Conservation (phyloP, 176 grass and related monocot genomes). For the Oryza glaberrima region DNA sequence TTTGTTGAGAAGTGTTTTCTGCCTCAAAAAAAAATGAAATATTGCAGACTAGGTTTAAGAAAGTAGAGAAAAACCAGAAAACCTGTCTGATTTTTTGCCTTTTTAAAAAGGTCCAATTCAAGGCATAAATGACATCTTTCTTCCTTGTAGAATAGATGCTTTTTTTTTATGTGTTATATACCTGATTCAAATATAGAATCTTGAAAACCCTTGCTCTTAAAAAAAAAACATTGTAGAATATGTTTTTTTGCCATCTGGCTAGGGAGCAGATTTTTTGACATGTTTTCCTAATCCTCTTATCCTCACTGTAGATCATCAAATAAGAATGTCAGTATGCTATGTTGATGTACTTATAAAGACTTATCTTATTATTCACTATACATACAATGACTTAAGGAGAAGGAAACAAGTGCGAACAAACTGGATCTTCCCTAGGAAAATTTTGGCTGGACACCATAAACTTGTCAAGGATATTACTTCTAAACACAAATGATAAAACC, state of each 20-base stretch:
- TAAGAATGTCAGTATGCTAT: not conserved
- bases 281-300: too few species aligned
- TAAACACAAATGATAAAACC: not conserved
- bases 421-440: not conserved
- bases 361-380: not conserved
- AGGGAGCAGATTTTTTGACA: not conserved
- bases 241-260: not conserved
- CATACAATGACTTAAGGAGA: not conserved
- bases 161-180: constrained; percentile 2
- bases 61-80: not conserved
- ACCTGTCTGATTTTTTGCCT: not conserved
- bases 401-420: not conserved
- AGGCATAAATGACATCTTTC: constrained; percentile 17
- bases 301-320: too few species aligned
- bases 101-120: not conserved
- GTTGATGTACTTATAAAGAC: not conserved
- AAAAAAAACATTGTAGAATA: not conserved
- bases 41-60: constrained; percentile 1
- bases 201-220: not conserved
- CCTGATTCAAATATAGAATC: constrained; percentile 15
- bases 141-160: constrained; percentile 9
- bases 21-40: not conserved
- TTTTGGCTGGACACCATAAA: not conserved
- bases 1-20: constrained; percentile 15
- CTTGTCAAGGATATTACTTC: constrained; percentile 17